Evolutionary conservation across 768 basidiomycete species (phyloP).

Genomic region (Piloderma croceum): DNA sequence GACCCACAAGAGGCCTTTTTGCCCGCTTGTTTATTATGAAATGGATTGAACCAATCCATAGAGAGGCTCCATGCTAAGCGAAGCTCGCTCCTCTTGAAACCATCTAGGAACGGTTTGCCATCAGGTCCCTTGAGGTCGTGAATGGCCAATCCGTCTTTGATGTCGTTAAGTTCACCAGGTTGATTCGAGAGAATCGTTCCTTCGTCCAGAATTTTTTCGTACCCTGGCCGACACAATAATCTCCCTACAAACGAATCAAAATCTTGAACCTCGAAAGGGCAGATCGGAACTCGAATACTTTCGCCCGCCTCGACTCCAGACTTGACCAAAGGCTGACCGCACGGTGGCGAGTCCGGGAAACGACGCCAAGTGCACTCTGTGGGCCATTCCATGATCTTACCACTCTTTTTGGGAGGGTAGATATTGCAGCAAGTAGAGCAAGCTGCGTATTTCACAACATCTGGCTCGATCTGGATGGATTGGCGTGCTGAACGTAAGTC

Average conservation of each 20-base stretch:
- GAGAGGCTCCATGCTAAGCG: conserved; percentile 26
- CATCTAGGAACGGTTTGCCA: conserved; percentile 16
- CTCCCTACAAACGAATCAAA: conserved; percentile 23
- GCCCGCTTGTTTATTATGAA: conserved; percentile 24
- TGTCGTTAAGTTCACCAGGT: conserved; percentile 18
- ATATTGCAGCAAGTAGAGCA: no score
- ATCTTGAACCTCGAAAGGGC: no score
- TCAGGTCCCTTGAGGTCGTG: conserved; percentile 21
- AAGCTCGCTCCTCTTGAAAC: conserved; percentile 4
- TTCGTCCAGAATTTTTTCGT: conserved; percentile 23
- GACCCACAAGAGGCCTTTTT: conserved; percentile 19
- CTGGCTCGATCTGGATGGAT: no score
- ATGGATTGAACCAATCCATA: conserved; percentile 34
- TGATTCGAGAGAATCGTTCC: conserved; percentile 1
- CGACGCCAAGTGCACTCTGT: no score
- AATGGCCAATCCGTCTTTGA: conserved; percentile 23
- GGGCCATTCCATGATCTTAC: no score
- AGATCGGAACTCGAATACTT: no score
- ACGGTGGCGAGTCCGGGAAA: no score
- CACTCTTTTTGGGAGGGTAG: no score
- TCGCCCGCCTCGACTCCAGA: no score
- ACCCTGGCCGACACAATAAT: conserved; percentile 19
- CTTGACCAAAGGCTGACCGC: no score
- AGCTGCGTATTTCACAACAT: no score
- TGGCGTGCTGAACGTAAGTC: no score